Base-by-base conservation (phyloP, 2,329 filamentous ascomycete genomes). In the Neopestalotiopsis clavispora region DNA sequence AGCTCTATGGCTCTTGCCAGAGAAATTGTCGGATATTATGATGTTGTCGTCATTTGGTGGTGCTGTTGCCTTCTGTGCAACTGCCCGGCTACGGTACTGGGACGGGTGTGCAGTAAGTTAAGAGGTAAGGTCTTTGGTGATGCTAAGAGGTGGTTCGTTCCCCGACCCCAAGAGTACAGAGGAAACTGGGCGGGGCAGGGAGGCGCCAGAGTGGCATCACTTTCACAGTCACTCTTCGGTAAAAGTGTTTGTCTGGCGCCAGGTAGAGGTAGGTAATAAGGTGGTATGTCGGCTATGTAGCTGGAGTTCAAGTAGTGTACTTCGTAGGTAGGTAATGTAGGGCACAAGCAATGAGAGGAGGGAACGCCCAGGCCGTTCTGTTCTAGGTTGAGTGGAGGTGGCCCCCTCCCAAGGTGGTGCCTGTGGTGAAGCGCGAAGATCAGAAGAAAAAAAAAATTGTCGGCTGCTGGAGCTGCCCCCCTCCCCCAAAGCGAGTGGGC, bases 401-500 rank as follows among this genome's bases (percentile, higher is more conserved):
- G n/a, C 38, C 23, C 32, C 32, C 32, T n/a, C 62, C 30, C 28
- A 20, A 66, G 52, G 65, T 60, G 38, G 65, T 59, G 56, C 52
- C 56, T 34, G 20, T 40, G 52, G 20, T 38, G 13, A 52, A 23
- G 20, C n/a, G 62, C 45, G 45, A 52, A 52, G n/a, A 52, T 52
- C 45, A 66, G 34, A 42, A 67, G 56, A 40, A 42, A 49, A 57
- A 67, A 67, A 34, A 66, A 58, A 57, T 66, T 49, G 61, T 17
- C 42, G 49, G 32, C 67, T 57, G 23, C 40, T 67, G 57, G 34
- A 62, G 59, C 56, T 40, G 68, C 6, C 34, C 34, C 34, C 34
- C 34, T 38, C 34, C 34, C 34, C 45, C 45, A n/a, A 52, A 52
- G 6, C 17, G 20, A 20, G 45, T 52, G 45, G 66, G 59, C 64